phyloP scores from a whole-genome alignment of 768 basidiomycete genomes.

The Boletus sp. region DNA sequence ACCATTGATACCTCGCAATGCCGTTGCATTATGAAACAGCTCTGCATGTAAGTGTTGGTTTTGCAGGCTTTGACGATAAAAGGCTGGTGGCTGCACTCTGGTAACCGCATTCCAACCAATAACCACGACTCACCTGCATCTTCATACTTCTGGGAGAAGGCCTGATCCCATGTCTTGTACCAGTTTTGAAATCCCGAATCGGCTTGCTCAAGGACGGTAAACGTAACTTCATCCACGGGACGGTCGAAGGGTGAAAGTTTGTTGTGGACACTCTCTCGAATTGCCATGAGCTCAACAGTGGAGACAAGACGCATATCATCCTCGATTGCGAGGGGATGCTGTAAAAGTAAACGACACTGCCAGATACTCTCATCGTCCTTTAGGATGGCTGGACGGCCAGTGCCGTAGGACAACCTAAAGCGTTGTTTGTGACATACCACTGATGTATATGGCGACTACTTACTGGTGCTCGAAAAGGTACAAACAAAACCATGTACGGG shows the following conservation, averaged over 20 bases:
- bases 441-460: conserved; percentile 27
- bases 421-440: background rate
- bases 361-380: conserved; percentile 90
- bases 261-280: conserved; percentile 84
- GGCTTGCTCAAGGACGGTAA: conserved; percentile 66
- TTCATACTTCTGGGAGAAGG: conserved; percentile 78
- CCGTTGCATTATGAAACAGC: conserved; percentile 81
- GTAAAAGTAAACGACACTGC: conserved; percentile 73
- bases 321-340: conserved; percentile 85
- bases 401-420: conserved; percentile 88
- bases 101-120: conserved; percentile 4
- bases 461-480: conserved; percentile 95
- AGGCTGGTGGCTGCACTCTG: conserved; percentile 45
- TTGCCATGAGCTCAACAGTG: conserved; percentile 87
- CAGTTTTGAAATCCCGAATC: conserved; percentile 77
- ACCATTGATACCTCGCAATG: conserved; percentile 76
- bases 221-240: conserved; percentile 70
- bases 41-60: conserved; percentile 88
- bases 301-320: conserved; percentile 95
- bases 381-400: conserved; percentile 87
- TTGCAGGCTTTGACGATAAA: conserved; percentile 85
- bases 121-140: conserved; percentile 57
- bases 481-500: conserved; percentile 90
- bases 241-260: conserved; percentile 75
- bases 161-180: conserved; percentile 77